phyloP scores from a whole-genome alignment of 129 eudicot species.

The Tanacetum coccineum region DNA sequence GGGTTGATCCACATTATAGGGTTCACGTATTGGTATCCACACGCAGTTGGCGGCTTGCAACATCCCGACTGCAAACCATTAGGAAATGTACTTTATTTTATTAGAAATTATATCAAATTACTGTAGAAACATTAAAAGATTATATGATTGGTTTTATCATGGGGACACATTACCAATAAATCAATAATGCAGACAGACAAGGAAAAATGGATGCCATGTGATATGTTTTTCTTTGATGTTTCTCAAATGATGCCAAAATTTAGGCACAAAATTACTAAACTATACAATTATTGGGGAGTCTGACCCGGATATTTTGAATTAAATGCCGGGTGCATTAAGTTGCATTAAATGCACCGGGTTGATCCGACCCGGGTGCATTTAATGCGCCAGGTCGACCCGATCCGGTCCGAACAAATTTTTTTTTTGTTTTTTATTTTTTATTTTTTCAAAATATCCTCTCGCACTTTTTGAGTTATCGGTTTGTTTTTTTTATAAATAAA shows the following conservation, averaged over 20 bases:
- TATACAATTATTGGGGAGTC: no score
- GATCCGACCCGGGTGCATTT: no score
- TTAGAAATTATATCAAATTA: neutral
- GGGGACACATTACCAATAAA: conserved; percentile 1
- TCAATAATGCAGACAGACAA: neutral
- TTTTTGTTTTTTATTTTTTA: no score
- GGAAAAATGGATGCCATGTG: conserved; percentile 26
- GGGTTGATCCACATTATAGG: conserved; percentile 86
- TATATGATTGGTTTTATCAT: neutral
- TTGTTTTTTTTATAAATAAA: no score
- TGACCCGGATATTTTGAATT: no score
- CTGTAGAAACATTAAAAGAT: neutral
- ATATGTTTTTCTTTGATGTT: conserved; percentile 15
- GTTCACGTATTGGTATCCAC: conserved; percentile 85
- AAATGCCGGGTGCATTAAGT: no score
- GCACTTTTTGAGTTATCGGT: no score
- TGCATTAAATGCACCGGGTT: no score
- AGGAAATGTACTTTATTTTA: neutral
- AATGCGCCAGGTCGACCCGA: no score
- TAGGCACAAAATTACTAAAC: neutral
- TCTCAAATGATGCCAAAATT: conserved; percentile 21
- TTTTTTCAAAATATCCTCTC: no score
- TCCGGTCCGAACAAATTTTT: no score
- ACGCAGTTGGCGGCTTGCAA: conserved; percentile 82
- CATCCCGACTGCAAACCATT: conserved; percentile 77